A percentile compares a stretch with the other conserved stretches of the same genome.
These are phyloP conservation scores for Sedum album DNA, from an alignment of 164 flowering plant species.

Conservation along the genomic window DNA sequence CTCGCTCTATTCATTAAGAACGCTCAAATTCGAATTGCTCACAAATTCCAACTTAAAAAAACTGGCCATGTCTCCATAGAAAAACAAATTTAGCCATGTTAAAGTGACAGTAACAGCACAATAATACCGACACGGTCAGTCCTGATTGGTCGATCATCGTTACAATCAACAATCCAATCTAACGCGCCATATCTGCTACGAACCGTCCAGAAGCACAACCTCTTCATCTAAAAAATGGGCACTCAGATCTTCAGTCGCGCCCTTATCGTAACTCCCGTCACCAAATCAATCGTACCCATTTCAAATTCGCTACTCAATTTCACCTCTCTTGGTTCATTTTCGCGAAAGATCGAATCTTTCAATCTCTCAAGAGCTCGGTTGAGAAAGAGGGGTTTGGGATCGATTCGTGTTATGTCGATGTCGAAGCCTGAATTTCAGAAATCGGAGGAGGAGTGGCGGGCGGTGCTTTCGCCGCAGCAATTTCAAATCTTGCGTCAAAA, in stretches of 20 bases:
- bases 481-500: slow-evolving; percentile 7
- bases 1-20: too few species aligned
- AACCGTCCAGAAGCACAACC: background rate
- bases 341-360: background rate
- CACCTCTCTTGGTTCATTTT: background rate
- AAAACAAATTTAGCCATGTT: background rate
- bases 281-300: background rate
- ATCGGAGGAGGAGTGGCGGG: slow-evolving; percentile 8
- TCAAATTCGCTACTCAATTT: background rate
- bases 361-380: background rate
- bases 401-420: slow-evolving; percentile 3
- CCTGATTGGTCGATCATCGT: background rate
- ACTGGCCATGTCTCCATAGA: too few species aligned
- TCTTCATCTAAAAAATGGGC: background rate
- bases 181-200: slow-evolving; percentile 2
- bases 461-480: slow-evolving; percentile 7
- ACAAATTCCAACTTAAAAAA: too few species aligned
- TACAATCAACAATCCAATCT: background rate
- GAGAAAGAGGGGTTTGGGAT: background rate
- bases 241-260: background rate
- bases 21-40: too few species aligned
- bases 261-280: background rate
- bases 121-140: background rate
- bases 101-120: too few species aligned
- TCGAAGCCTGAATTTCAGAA: background rate